Base-by-base conservation (phyloP, 768 basidiomycete species). In the Rhodosporidiobolus odoratus region DNA sequence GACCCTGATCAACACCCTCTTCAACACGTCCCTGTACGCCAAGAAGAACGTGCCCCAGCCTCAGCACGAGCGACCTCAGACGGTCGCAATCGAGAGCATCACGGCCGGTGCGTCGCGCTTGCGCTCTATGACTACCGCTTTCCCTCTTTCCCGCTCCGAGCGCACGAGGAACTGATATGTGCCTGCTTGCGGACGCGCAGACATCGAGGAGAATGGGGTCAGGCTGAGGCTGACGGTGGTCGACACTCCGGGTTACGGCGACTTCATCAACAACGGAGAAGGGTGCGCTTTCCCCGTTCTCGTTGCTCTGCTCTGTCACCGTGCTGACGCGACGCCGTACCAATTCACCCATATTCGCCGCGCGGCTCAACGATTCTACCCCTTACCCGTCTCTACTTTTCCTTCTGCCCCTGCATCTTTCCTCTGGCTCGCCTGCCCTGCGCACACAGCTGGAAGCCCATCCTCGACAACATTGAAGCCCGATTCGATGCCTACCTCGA, bases 211-310 rank as follows among this genome's bases (percentile, higher is more conserved):
- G 83, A 95, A 90, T 69, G 95, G 94, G 68, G 96, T 98, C 50
- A 87, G 94, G 75, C 86, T 98, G 53, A 92, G 93, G 79, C 82
- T 99, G 66, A 98, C 93, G n/a, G 95, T 99, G 71, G 96, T 99
- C 73, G 96, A 99, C 80, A 99, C 94, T 37, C 96, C 96, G 66
- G 96, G 96, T 41, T 99, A 97, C 78, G 96, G 96, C 71, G 96
- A 99, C 80, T 98, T 96, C 80, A 94, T 98, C 79, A 97, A 99
- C 84, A 99, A 99, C 80, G 92, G 96, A 76, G 92, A 96, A 78
- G 93, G 93, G 92, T 92, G 72, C 74, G 82, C 74, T 74, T 76
- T 9, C 16, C 48, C n/a, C 23, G 12, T 50, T 50, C 8, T 10
- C 48, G 8, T 50, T 17, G n/a, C 12, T 13, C 48, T n/a, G n/a